A percentile compares a stretch with the other conserved stretches of the same genome.
phyloP scores from a whole-genome alignment of 805 yeast species.

The Hanseniaspora thailandica region DNA sequence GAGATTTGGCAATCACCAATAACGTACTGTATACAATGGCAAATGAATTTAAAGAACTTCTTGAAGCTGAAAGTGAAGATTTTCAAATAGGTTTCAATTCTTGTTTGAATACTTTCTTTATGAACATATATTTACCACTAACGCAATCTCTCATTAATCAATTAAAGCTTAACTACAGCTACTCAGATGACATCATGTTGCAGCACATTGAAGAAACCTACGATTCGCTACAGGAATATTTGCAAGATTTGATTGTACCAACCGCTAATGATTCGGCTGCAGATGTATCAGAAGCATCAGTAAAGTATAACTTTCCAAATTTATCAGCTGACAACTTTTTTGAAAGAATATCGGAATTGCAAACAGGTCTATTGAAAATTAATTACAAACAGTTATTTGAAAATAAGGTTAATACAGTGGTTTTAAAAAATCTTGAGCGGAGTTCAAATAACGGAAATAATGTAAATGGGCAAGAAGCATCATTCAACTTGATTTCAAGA shows the following conservation, averaged over 20 bases:
- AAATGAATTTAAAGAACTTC: slow-evolving; percentile 17
- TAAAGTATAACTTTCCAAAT: not conserved
- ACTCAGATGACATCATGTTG: not conserved
- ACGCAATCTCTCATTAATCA: not conserved
- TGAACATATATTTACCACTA: not conserved
- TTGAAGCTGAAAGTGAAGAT: not conserved
- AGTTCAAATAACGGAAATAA: too few relatives aligned
- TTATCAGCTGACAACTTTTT: not conserved
- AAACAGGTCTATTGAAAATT: not conserved
- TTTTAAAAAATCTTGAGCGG: not conserved
- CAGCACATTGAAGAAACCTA: not conserved
- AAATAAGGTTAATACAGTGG: not conserved
- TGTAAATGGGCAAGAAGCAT: not conserved
- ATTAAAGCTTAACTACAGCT: not conserved
- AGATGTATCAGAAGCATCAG: not conserved
- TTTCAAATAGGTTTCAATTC: not conserved
- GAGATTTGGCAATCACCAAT: too few relatives aligned
- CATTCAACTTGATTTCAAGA: not conserved
- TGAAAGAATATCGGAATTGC: not conserved
- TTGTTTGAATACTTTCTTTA: not conserved
- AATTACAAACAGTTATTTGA: not conserved
- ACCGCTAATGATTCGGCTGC: not conserved
- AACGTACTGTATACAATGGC: not conserved
- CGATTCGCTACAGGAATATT: not conserved
- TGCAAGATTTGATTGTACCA: not conserved